Base-by-base conservation (phyloP, 2,329 filamentous ascomycete genomes). In the Neofusicoccum kwambonambiense region DNA sequence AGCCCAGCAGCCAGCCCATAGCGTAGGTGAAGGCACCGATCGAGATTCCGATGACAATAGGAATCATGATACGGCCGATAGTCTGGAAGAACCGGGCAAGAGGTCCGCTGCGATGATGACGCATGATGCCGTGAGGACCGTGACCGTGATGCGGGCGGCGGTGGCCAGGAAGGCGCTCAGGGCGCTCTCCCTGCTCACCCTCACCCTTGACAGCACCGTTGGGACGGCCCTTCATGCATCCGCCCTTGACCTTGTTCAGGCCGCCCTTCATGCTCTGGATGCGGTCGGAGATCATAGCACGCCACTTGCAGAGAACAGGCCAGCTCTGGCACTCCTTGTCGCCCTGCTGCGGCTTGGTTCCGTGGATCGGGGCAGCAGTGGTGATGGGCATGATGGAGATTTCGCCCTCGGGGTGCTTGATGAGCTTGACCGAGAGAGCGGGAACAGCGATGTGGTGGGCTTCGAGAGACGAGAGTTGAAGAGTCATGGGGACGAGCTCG, bases 21-120 rank as follows among this genome's bases (percentile, higher is more conserved):
- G 90, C 75, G 76, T 89, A 89, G 68, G 89, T 87, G 35, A 83
- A 82, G 63, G 91, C 83, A 72, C 90, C 90, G 50, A 88, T 87
- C 27, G 87, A 82, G 68, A 92, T 83, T 65, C 90, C 90, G 68
- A 91, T 83, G 61, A 90, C 78, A 62, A 91, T 81, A 1, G 90
- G 90, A 44, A 92, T 80, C 67, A 84, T 81, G 57, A 90, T 81
- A 70, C 84, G 84, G 71, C 82, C 81, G 52, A 87, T 68, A 31
- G 87, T 76, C 66, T 81, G 77, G 62, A 79, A 75, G 77, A 84
- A 83, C 64, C 74, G 75, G 70, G 73, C 69, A 45, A 75, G 72
- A 35, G 57, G 49, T 62, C 75, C 74, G 56, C 75, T 73, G 65
- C 75, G 74, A 65, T 77, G 73, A 65, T 70, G 73, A 65, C 66